Percentiles rank a stretch among this genome's conserved stretches.
Evolutionary conservation across 2,329 filamentous ascomycete genomes (phyloP).

Genomic region (Trichoderma simmonsii): DNA sequence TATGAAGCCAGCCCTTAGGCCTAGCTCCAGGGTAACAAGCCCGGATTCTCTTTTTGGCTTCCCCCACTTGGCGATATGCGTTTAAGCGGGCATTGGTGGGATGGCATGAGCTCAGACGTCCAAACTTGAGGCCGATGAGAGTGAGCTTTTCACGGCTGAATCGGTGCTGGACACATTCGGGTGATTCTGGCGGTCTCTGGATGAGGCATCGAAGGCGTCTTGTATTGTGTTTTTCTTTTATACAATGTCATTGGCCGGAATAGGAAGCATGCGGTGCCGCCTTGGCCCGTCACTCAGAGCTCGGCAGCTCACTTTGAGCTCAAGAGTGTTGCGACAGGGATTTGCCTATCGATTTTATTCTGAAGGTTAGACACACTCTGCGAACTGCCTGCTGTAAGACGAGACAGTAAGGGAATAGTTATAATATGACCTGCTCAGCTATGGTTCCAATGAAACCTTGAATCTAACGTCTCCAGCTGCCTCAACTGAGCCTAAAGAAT

Average conservation of each 20-base stretch:
- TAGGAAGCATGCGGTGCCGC: conserved; percentile 29
- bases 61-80: conserved; percentile 13
- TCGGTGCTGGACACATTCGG: neutral
- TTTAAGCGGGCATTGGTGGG: conserved; percentile 18
- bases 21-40: neutral
- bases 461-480: neutral
- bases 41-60: neutral
- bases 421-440: neutral
- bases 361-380: conserved; percentile 19
- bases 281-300: conserved; percentile 27
- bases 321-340: conserved; percentile 24
- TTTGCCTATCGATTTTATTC: conserved; percentile 27
- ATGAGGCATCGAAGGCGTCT: neutral
- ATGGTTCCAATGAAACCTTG: neutral
- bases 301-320: conserved; percentile 26
- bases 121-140: neutral
- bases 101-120: conserved; percentile 3
- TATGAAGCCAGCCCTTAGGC: neutral
- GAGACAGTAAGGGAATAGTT: neutral
- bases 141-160: neutral
- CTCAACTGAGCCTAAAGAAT: neutral
- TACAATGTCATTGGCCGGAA: conserved; percentile 27
- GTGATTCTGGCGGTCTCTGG: neutral
- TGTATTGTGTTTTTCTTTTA: conserved; percentile 4
- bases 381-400: neutral